phyloP scores from a whole-genome alignment of 805 yeast genomes.

The Wickerhamia fluorescens region DNA sequence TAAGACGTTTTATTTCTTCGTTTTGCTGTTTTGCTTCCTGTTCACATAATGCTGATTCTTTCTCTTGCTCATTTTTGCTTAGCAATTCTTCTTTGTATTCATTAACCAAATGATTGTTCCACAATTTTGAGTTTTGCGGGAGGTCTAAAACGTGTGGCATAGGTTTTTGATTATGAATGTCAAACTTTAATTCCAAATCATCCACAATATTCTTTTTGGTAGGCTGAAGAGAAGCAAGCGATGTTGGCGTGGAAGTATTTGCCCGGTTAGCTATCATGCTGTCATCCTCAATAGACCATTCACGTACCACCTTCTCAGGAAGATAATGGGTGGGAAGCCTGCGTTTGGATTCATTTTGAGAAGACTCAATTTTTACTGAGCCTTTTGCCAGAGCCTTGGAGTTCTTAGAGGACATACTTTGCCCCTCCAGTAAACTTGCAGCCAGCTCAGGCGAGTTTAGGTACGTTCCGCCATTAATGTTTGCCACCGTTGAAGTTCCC shows the following conservation, averaged over 20 bases:
- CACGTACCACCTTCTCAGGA: slow-evolving; percentile 17
- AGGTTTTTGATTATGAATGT: slow-evolving; percentile 25
- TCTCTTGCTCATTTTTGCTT: slow-evolving; percentile 1
- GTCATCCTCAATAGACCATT: slow-evolving; percentile 9
- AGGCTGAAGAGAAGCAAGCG: slow-evolving; percentile 15
- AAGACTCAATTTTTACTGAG: slow-evolving; percentile 1
- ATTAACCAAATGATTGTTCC: slow-evolving; percentile 12
- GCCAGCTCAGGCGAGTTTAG: slow-evolving; percentile 3
- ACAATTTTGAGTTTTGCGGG: slow-evolving; percentile 19
- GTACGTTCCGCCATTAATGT: slow-evolving; percentile 1
- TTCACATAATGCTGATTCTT: background rate
- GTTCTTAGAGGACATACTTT: background rate
- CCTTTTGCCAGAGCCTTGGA: background rate
- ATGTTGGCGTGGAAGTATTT: background rate
- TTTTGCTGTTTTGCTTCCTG: slow-evolving; percentile 1
- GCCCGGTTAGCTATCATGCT: slow-evolving; percentile 3
- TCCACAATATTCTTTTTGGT: slow-evolving; percentile 23
- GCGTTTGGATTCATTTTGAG: slow-evolving; percentile 2
- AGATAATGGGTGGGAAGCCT: slow-evolving; percentile 26
- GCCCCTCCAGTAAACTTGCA: too few species aligned
- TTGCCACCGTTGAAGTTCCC: too few species aligned
- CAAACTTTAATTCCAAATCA: slow-evolving; percentile 24
- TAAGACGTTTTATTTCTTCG: slow-evolving; percentile 9
- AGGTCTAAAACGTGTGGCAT: slow-evolving; percentile 11
- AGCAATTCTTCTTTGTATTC: slow-evolving; percentile 6